Conservation (phyloP, 2,329 filamentous ascomycete species). For the Ustulina deusta region DNA sequence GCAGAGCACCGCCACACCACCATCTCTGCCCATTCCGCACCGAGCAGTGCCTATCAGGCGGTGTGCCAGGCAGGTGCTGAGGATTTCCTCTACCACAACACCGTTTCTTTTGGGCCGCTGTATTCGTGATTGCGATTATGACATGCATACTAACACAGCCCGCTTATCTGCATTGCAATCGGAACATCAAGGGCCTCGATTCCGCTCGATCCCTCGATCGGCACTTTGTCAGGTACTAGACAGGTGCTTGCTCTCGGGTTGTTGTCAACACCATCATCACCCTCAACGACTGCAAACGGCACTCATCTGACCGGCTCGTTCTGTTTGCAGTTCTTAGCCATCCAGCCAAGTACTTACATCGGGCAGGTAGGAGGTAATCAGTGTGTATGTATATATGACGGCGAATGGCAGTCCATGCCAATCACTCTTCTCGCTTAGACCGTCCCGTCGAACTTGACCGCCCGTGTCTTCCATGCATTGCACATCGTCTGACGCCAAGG, state of each 20-base stretch:
- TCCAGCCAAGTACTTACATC: neutral
- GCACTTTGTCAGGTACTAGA: constrained; percentile 6
- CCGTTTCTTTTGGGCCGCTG: constrained; percentile 13
- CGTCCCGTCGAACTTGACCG: neutral
- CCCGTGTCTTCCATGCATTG: neutral
- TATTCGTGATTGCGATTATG: neutral
- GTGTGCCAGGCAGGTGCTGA: neutral
- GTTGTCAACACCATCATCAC: neutral
- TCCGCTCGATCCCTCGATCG: neutral
- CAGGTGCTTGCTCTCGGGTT: neutral
- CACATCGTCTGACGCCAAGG: neutral
- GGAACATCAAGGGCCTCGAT: constrained; percentile 2
- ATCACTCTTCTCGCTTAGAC: neutral
- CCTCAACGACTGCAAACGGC: neutral
- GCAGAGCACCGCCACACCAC: constrained; percentile 22
- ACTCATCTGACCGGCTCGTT: neutral
- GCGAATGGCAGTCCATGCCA: neutral
- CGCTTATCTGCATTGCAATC: constrained; percentile 4
- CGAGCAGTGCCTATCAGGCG: neutral
- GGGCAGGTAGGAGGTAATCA: neutral
- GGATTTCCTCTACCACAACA: constrained; percentile 7
- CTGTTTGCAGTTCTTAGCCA: neutral
- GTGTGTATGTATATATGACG: neutral
- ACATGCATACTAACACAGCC: constrained; percentile 2
- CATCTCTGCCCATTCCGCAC: neutral